Conservation (phyloP, 495 filamentous ascomycete genomes). For the Bacidia gigantensis region DNA sequence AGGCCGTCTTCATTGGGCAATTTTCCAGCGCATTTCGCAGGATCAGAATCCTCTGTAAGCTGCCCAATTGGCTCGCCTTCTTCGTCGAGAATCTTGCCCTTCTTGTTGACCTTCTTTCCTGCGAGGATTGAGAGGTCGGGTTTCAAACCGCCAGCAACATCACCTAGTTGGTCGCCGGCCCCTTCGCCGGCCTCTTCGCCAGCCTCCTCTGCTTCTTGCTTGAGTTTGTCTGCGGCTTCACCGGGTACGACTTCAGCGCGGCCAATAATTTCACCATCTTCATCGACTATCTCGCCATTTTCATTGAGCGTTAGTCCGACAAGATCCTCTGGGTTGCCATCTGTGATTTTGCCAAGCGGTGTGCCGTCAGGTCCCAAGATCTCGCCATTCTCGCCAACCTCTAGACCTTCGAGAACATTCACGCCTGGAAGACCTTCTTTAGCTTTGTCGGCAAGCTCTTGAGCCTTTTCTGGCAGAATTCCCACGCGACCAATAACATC, state of each 20-base stretch:
- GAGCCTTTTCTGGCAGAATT: slow-evolving; percentile 24
- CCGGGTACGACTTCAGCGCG: slow-evolving; percentile 39
- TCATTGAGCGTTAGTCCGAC: slow-evolving; percentile 45
- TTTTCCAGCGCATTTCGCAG: slow-evolving; percentile 33
- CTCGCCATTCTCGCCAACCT: slow-evolving; percentile 42
- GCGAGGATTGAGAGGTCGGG: slow-evolving; percentile 36
- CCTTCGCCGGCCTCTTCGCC: slow-evolving; percentile 18
- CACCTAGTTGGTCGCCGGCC: slow-evolving; percentile 17
- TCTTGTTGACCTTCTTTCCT: slow-evolving; percentile 40
- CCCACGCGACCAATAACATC: slow-evolving; percentile 35
- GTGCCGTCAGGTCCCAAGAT: slow-evolving; percentile 42
- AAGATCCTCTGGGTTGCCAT: slow-evolving; percentile 48
- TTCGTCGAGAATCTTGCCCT: slow-evolving; percentile 40
- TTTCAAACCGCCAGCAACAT: slow-evolving; percentile 19
- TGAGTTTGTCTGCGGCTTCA: slow-evolving; percentile 21
- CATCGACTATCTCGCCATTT: slow-evolving; percentile 49
- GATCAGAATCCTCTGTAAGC: slow-evolving; percentile 40
- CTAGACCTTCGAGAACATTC: slow-evolving; percentile 41
- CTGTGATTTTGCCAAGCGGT: slow-evolving; percentile 41
- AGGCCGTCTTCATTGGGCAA: slow-evolving; percentile 37
- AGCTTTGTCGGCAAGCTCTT: slow-evolving; percentile 20
- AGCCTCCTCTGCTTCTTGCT: slow-evolving; percentile 20
- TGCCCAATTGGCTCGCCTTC: slow-evolving; percentile 39
- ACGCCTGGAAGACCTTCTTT: slow-evolving; percentile 28
- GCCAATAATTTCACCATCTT: slow-evolving; percentile 50